Evolutionary conservation across 208 protist genomes (phyloP), one percentile per base, ranked within the genome.

Genomic region (Strigomonas culicis): DNA sequence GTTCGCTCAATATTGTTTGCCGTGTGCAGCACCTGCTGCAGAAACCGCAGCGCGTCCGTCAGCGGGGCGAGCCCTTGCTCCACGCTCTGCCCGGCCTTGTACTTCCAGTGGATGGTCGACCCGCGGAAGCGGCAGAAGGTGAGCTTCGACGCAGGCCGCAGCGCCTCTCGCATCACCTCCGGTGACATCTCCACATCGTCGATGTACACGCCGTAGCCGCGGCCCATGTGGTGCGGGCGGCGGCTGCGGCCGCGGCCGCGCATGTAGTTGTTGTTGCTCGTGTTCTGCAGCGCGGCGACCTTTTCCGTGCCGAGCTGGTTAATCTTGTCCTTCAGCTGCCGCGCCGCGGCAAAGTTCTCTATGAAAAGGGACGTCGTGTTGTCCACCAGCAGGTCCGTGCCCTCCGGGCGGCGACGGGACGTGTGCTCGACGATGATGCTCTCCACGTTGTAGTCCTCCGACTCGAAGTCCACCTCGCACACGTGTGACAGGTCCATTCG

Each of bases 341-440:
- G 84, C n/a, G 88, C 88, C 25, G 82, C 84, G 25, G 82, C 82
- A 63, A 94, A 94, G 74, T 94, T 94, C 59, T 94, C 88, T 66
- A 94, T 90, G 74, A 80, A 88, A 19, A 94, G 74, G 15, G 88
- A 83, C 8, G 88, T 88, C 8, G 85, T 90, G 57, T 82, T 92
- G 75, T 94, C 88, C 17, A 94, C 82, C 0, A 83, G 73, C 32
- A 94, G 70, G 50, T 84, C 80, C 4, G 82, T 92, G 15, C 82
- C 82, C 27, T 77, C 73, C n/a, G 82, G 82, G 39, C 81, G 79
- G 34, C 77, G 77, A 32, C 88, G 82, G 41, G 78, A 75, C 19
- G 80, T 92, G 82, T 91, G 88, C 70, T 94, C 88, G 15, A 94
- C 88, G 4, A 89, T 79, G 50, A 94, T 94, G 61, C 80, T 83